Conservation (phyloP, 805 yeast species). For the Saccharomycopsis schoenii region DNA sequence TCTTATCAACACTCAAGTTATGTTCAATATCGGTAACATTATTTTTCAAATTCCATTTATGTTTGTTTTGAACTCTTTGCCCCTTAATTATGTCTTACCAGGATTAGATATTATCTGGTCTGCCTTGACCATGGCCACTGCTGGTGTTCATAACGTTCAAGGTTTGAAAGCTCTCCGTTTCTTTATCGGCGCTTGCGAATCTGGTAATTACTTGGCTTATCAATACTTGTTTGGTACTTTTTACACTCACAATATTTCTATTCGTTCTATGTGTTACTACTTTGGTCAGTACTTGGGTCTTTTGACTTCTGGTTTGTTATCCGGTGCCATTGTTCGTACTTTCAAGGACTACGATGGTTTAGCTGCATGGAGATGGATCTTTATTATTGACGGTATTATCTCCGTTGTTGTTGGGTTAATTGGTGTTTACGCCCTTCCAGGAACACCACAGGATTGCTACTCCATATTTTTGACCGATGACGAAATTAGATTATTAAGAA, state of each 20-base stretch:
- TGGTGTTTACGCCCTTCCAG: conserved; percentile 38
- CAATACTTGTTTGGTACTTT: conserved; percentile 50
- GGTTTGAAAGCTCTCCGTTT: conserved; percentile 56
- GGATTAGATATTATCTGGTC: conserved; percentile 59
- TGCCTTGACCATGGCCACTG: conserved; percentile 48
- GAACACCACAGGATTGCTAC: conserved; percentile 56
- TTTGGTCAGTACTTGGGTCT: conserved; percentile 55
- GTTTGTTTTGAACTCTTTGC: conserved; percentile 44
- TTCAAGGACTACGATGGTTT: conserved; percentile 43
- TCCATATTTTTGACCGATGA: conserved; percentile 48
- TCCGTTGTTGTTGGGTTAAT: conserved; percentile 45
- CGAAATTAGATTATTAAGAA: conserved; percentile 46
- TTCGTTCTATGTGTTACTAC: conserved; percentile 53
- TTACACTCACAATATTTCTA: conserved; percentile 42
- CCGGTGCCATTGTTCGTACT: conserved; percentile 40
- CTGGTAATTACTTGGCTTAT: conserved; percentile 52
- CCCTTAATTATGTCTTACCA: conserved; percentile 46
- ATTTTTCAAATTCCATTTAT: conserved; percentile 57
- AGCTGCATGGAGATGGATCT: conserved; percentile 66
- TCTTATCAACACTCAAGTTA: conserved; percentile 46
- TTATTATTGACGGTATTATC: conserved; percentile 53
- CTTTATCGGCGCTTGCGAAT: conserved; percentile 60
- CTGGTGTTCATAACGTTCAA: conserved; percentile 36
- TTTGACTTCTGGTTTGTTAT: conserved; percentile 52
- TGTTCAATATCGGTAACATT: conserved; percentile 50